phyloP scores from a whole-genome alignment of 257 asterid genomes.

The Paraleonurus japonicus region DNA sequence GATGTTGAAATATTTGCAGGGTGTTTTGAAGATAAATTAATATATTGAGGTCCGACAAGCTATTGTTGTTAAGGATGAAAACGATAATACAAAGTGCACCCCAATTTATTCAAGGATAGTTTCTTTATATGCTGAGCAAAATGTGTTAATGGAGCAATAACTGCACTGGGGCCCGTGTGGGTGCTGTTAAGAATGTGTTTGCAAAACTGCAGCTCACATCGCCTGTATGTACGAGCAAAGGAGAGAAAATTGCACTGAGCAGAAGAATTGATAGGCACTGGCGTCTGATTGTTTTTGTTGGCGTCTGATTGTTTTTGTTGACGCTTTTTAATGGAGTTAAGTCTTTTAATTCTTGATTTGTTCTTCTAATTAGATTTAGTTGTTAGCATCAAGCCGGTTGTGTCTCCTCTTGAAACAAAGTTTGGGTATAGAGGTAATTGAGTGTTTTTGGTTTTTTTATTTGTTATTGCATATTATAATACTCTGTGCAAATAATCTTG shows the following conservation, averaged over 20 bases:
- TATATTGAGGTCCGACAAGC: conserved; percentile 97
- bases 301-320: too few relatives aligned
- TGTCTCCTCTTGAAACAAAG: too few relatives aligned
- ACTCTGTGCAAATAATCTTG: too few relatives aligned
- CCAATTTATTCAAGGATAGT: conserved; percentile 94
- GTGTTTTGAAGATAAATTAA: conserved; percentile 91
- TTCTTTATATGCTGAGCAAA: conserved; percentile 89
- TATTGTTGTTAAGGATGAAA: conserved; percentile 89
- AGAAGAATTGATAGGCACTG: conserved; percentile 97
- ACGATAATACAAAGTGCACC: conserved; percentile 80
- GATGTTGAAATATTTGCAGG: conserved; percentile 51
- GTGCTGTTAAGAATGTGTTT: conserved; percentile 82
- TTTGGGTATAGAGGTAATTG: too few relatives aligned
- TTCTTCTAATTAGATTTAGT: too few relatives aligned
- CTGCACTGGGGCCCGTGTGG: conserved; percentile 96
- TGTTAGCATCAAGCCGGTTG: too few relatives aligned
- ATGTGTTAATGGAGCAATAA: conserved; percentile 88
- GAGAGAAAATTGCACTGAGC: conserved; percentile 89
- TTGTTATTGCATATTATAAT: too few relatives aligned
- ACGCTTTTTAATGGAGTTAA: too few relatives aligned
- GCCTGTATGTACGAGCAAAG: conserved; percentile 95
- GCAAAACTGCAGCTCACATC: conserved; percentile 92
- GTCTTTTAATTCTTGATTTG: too few relatives aligned
- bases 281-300: conserved; percentile 99
- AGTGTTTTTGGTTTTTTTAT: too few relatives aligned